Evolutionary conservation across 768 basidiomycete genomes (phyloP).

Genomic region (Daedaleopsis nitida): DNA sequence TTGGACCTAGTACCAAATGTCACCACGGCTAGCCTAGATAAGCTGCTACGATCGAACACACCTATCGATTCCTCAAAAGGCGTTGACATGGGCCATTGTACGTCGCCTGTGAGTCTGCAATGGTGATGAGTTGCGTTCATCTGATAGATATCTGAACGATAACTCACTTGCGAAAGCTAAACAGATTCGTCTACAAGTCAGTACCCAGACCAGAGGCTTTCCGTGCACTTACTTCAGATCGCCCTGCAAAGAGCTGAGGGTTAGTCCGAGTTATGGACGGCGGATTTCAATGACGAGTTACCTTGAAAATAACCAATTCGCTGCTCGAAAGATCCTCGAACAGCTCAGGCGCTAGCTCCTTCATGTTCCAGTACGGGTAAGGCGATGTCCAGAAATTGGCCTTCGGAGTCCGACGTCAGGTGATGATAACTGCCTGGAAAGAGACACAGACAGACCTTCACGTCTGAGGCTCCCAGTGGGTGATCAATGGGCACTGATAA

Average conservation of each 20-base stretch:
- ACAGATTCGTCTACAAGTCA: neutral
- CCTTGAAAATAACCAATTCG: constrained; percentile 85
- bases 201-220: too few species aligned
- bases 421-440: neutral
- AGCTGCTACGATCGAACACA: constrained; percentile 28
- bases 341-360: constrained; percentile 49
- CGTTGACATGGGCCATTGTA: constrained; percentile 83
- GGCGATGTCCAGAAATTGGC: constrained; percentile 74
- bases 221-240: constrained; percentile 80
- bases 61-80: constrained; percentile 75
- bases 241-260: constrained; percentile 46
- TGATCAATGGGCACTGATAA: constrained; percentile 69
- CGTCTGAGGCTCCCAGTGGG: constrained; percentile 51
- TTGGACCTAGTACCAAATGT: constrained; percentile 53
- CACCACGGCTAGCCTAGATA: neutral
- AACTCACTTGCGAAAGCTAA: constrained; percentile 81
- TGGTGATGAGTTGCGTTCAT: constrained; percentile 1
- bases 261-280: too few species aligned
- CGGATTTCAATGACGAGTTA: constrained; percentile 21
- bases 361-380: constrained; percentile 78
- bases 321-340: constrained; percentile 54
- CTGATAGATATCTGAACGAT: neutral
- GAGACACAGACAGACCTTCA: constrained; percentile 17
- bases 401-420: neutral
- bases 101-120: constrained; percentile 83